A percentile compares a stretch with the other conserved stretches of the same genome.
Evolutionary conservation across 2,329 filamentous ascomycete genomes (phyloP).

Genomic region (Ophiocordyceps camponoti-saundersi): DNA sequence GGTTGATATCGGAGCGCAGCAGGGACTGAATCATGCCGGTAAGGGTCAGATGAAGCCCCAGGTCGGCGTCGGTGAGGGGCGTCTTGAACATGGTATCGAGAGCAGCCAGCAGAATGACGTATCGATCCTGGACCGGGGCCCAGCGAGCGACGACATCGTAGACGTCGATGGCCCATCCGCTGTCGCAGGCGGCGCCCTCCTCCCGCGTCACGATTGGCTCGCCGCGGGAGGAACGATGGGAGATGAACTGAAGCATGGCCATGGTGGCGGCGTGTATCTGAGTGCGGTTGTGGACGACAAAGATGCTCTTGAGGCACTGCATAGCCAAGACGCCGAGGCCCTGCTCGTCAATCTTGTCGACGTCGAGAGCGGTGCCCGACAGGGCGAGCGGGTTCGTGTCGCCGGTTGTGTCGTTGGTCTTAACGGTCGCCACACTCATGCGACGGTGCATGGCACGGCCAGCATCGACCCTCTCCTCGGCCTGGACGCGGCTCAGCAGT

Average conservation of each 20-base stretch:
- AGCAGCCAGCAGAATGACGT: conserved; percentile 69
- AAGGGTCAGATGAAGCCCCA: conserved; percentile 59
- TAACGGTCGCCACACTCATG: conserved; percentile 64
- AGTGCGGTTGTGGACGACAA: conserved; percentile 61
- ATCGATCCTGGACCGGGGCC: conserved; percentile 89
- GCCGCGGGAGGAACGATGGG: conserved; percentile 34
- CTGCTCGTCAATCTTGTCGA: conserved; percentile 78
- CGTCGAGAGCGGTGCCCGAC: conserved; percentile 69
- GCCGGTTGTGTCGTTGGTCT: conserved; percentile 41
- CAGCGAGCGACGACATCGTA: conserved; percentile 68
- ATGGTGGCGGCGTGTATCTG: conserved; percentile 67
- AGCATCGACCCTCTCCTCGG: conserved; percentile 50
- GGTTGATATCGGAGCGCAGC: conserved; percentile 73
- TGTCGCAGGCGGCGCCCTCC: conserved; percentile 23
- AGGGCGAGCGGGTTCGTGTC: conserved; percentile 55
- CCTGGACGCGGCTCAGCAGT: conserved; percentile 48
- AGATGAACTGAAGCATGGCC: conserved; percentile 60
- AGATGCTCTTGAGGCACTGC: conserved; percentile 74
- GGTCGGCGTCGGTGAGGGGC: conserved; percentile 50
- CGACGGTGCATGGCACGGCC: conserved; percentile 49
- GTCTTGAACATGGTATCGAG: conserved; percentile 59
- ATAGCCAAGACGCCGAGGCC: conserved; percentile 73
- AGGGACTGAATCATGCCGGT: conserved; percentile 67
- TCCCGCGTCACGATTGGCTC: conserved; percentile 35
- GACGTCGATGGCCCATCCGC: conserved; percentile 67